Evolutionary conservation across 139 green algal species (phyloP).

Genomic region (Ulvella scutata): DNA sequence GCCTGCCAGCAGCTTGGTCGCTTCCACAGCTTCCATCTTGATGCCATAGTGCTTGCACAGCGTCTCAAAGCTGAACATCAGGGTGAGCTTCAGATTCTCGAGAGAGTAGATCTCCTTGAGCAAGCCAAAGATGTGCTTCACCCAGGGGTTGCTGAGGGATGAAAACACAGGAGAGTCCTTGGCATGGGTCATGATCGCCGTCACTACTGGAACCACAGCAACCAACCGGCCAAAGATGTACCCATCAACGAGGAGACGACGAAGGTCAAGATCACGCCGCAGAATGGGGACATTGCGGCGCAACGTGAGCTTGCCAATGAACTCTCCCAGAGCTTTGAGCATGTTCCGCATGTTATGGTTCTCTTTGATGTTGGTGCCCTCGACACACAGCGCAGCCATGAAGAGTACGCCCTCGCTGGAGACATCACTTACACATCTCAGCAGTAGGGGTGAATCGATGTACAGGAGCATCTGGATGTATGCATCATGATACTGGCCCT

Average conservation of each 20-base stretch:
- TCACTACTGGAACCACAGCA: neutral
- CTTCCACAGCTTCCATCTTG: neutral
- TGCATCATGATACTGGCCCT: neutral
- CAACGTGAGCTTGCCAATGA: neutral
- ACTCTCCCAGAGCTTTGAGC: neutral
- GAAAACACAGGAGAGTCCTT: neutral
- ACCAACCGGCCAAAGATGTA: neutral
- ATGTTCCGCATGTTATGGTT: neutral
- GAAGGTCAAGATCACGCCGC: neutral
- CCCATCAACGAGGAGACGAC: neutral
- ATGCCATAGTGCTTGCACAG: neutral
- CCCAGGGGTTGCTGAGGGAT: neutral
- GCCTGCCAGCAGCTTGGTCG: neutral
- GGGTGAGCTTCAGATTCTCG: neutral
- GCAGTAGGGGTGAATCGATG: neutral
- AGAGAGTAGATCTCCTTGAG: neutral
- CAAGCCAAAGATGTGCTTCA: neutral
- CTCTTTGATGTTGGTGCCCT: neutral
- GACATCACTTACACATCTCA: neutral
- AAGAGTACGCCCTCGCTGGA: neutral
- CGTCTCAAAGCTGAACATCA: neutral
- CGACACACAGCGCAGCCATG: neutral
- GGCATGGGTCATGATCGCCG: neutral
- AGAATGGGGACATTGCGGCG: neutral
- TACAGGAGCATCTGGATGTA: slow-evolving; percentile 3